Evolutionary conservation across 2,329 filamentous ascomycete species (phyloP), one percentile per base, ranked within the genome.

Genomic region (Lecanicillium sp.): DNA sequence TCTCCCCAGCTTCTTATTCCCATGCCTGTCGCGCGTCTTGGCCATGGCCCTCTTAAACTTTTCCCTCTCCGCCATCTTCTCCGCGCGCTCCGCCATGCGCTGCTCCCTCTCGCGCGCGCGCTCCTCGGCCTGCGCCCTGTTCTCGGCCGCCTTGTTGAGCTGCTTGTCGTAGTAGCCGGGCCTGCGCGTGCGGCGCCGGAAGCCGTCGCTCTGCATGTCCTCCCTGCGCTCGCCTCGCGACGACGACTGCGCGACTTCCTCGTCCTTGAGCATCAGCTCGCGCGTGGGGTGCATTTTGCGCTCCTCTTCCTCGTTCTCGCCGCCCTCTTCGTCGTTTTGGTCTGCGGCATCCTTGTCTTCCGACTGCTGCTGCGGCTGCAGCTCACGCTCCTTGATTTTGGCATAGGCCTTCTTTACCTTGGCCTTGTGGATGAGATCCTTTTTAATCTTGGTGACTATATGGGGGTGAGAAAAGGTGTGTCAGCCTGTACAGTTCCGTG

Each of bases 321-420:
- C 22, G 15, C 54, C 48, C 14, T 32, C 33, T 5, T 41, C 45
- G 9, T 36, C 40, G 5, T 49, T 50, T 9, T 48, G 48, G 12
- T 49, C 48, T 12, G 46, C 48, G 15, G 42, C 41, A 18, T 49
- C 47, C 28, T 46, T 39, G n/a, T 44, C 39, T 18, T 40, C 40
- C 7, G 33, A 40, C 29, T 37, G 35, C 25, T 42, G 29, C 37
- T 42, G 29, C 22, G 49, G 44, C 34, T 58, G 47, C 42, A 64
- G 58, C 37, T 68, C 59, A 19, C 54, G 53, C 5, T 59, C 79
- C 61, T 89, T 90, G 47, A 95, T 69, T 62, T 95, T 96, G 46
- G 84, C 84, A 57, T 95, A 96, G 30, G 84, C 77, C 62, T 95
- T 94, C 64, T 90, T 92, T 46, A 95, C 72, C 62, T 96, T 95